Conservation (phyloP, 352 stramenopile genomes). For the Phytophthora pistaciae region DNA sequence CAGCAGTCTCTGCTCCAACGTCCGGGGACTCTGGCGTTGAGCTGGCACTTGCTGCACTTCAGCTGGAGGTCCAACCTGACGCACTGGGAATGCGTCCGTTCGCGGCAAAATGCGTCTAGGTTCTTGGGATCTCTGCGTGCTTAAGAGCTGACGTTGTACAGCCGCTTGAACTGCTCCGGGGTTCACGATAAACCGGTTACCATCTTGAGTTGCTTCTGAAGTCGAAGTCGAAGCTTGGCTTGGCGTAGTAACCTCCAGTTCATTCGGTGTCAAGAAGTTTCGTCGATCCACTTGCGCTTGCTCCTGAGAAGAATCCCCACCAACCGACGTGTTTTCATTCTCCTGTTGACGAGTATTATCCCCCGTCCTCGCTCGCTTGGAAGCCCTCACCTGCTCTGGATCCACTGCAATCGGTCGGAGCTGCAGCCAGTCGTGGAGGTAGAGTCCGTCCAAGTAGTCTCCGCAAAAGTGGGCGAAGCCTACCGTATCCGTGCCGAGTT, state of each 20-base stretch:
- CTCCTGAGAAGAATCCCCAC: constrained; percentile 1
- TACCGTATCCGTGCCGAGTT: constrained; percentile 13
- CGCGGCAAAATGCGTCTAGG: constrained; percentile 6
- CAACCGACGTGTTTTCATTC: not conserved
- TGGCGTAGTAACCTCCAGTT: not conserved
- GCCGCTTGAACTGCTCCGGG: not conserved
- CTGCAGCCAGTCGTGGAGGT: constrained; percentile 22
- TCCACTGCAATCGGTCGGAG: constrained; percentile 14
- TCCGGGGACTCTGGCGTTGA: not conserved
- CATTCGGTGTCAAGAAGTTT: constrained; percentile 13
- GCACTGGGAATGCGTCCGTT: not conserved
- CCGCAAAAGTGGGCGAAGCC: constrained; percentile 20
- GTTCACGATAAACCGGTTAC: not conserved
- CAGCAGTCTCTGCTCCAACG: constrained; percentile 5
- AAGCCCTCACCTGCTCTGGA: constrained; percentile 1
- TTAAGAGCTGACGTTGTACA: constrained; percentile 2
- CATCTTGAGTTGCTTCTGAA: not conserved
- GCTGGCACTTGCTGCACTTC: constrained; percentile 3
- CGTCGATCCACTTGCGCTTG: not conserved
- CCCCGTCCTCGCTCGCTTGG: constrained; percentile 10
- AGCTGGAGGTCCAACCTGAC: not conserved
- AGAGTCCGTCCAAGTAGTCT: constrained; percentile 20
- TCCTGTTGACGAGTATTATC: not conserved
- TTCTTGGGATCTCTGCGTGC: not conserved
- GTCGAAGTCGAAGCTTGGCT: not conserved